phyloP scores from a whole-genome alignment of 1,284 basidiomycete genomes.

The Boletus semigastroideus region DNA sequence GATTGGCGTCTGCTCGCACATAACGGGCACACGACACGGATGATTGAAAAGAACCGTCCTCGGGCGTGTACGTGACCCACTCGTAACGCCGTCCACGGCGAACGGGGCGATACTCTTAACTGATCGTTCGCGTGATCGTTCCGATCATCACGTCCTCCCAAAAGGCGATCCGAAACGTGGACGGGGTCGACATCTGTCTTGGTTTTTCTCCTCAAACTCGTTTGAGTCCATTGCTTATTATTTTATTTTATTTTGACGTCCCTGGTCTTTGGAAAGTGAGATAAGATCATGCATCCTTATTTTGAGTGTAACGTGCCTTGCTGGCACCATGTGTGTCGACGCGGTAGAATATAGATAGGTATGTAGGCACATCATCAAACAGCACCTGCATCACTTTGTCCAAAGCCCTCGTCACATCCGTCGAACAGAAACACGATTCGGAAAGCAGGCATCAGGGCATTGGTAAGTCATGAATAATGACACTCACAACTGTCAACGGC shows the following conservation, averaged over 20 bases:
- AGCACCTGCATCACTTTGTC: no score
- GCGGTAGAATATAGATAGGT: no score
- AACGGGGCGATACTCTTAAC: no score
- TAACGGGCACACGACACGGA: background rate
- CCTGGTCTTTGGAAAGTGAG: slow-evolving; percentile 3
- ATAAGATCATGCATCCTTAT: background rate
- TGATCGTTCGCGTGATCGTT: background rate
- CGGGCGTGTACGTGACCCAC: background rate
- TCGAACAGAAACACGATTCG: no score
- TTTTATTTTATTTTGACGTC: background rate
- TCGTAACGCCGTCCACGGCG: background rate
- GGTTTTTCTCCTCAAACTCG: background rate
- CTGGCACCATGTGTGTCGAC: no score
- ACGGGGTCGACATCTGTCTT: background rate
- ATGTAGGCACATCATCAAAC: no score
- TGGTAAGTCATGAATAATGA: no score
- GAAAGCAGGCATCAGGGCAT: no score
- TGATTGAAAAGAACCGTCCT: background rate
- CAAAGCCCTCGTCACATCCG: no score
- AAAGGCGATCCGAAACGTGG: slow-evolving; percentile 3
- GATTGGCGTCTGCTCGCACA: background rate
- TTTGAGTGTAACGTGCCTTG: no score
- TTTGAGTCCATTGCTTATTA: background rate
- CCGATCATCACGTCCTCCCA: background rate
- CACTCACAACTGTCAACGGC: no score